phyloP scores from a whole-genome alignment of 805 yeast genomes.

The Candida jianshihensis region DNA sequence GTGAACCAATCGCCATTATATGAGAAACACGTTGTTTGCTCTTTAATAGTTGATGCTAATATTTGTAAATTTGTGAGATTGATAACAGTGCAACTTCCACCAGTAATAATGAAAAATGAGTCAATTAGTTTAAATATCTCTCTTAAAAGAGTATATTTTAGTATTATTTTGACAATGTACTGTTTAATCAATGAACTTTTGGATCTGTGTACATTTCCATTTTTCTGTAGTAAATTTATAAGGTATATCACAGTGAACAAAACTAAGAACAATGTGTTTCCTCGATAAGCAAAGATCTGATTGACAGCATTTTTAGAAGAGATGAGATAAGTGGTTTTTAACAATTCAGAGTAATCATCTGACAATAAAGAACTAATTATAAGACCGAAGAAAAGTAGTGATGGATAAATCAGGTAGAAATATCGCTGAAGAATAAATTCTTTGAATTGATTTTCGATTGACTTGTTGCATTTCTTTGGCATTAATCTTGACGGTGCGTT shows the following conservation, averaged over 20 bases:
- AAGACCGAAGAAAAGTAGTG: slow-evolving; percentile 2
- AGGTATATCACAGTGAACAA: slow-evolving; percentile 19
- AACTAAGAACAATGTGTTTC: slow-evolving; percentile 23
- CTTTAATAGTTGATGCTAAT: slow-evolving; percentile 2
- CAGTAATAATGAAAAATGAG: slow-evolving; percentile 27
- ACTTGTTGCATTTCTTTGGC: too few species aligned
- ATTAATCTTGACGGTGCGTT: too few species aligned
- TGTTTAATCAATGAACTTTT: too few species aligned
- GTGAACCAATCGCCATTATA: slow-evolving; percentile 18
- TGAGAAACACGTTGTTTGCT: slow-evolving; percentile 7
- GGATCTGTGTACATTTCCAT: too few species aligned
- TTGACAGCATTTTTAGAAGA: slow-evolving; percentile 24
- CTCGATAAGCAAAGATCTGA: slow-evolving; percentile 29
- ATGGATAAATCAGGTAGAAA: slow-evolving; percentile 8
- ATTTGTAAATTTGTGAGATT: too few species aligned
- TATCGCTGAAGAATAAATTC: too few species aligned
- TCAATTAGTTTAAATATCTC: too few species aligned
- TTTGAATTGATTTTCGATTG: too few species aligned
- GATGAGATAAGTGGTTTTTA: slow-evolving; percentile 4
- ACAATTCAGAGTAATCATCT: not conserved
- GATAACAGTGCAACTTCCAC: slow-evolving; percentile 26
- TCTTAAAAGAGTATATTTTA: slow-evolving; percentile 22
- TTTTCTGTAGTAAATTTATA: too few species aligned
- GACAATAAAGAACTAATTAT: not conserved
- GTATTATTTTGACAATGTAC: slow-evolving; percentile 20